These are phyloP conservation scores for Adansonia grandidieri DNA, from an alignment of 441 rosid genomes.

Conservation along the genomic window DNA sequence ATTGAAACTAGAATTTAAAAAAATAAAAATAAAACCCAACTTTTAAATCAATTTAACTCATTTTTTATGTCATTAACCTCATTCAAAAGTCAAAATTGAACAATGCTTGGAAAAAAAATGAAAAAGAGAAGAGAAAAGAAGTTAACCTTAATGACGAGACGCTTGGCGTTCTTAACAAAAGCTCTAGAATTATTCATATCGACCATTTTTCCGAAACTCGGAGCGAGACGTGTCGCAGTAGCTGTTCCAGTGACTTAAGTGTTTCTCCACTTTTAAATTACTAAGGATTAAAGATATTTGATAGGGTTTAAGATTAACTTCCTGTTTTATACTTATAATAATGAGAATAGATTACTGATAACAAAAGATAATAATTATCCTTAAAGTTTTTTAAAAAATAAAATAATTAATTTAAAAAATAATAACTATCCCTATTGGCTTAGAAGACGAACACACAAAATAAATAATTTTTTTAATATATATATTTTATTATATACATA, in stretches of 20 bases:
- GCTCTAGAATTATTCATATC: slow-evolving; percentile 60
- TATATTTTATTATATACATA: too few relatives aligned
- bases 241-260: not conserved
- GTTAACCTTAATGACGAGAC: slow-evolving; percentile 82
- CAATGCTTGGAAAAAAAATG: not conserved
- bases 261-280: not conserved
- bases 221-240: slow-evolving; percentile 9
- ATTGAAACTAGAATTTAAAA: not conserved
- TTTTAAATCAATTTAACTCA: not conserved
- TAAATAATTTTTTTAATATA: too few relatives aligned
- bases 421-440: too few relatives aligned
- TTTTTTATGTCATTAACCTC: not conserved
- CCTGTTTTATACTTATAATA: too few relatives aligned
- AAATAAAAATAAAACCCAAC: not conserved
- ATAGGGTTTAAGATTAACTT: not conserved
- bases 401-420: too few relatives aligned
- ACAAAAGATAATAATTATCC: too few relatives aligned
- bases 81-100: slow-evolving; percentile 6
- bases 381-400: too few relatives aligned
- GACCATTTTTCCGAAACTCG: not conserved
- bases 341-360: too few relatives aligned
- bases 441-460: too few relatives aligned
- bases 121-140: not conserved
- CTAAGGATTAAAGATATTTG: too few relatives aligned
- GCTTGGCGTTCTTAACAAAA: slow-evolving; percentile 80